These are phyloP conservation scores for Neobulgaria alba DNA, from an alignment of 2,329 filamentous ascomycete genomes.

Conservation along the genomic window DNA sequence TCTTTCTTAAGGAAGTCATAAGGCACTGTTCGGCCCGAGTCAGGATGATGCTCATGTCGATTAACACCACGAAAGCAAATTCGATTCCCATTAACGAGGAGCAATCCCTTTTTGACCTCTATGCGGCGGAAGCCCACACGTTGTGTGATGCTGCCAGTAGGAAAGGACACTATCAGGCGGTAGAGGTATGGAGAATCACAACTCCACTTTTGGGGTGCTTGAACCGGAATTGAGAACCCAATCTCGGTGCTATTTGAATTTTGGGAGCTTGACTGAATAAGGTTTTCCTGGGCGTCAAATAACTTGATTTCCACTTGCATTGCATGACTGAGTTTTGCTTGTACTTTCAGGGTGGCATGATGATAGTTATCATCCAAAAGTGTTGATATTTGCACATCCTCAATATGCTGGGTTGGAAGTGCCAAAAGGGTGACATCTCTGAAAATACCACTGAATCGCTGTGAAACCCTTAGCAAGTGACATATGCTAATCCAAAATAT, in stretches of 20 bases:
- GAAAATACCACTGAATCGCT: slow-evolving; percentile 51
- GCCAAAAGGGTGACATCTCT: slow-evolving; percentile 54
- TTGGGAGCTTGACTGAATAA: too few relatives aligned
- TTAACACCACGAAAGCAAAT: slow-evolving; percentile 57
- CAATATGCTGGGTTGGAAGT: slow-evolving; percentile 43
- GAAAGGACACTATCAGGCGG: slow-evolving; percentile 37
- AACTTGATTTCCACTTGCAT: too few relatives aligned
- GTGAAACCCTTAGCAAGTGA: slow-evolving; percentile 11
- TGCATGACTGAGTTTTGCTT: too few relatives aligned
- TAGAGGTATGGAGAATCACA: slow-evolving; percentile 58
- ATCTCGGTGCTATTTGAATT: too few relatives aligned
- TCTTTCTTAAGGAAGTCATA: slow-evolving; percentile 41
- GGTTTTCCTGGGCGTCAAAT: too few relatives aligned
- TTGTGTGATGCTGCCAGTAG: slow-evolving; percentile 33
- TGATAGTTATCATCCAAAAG: slow-evolving; percentile 42
- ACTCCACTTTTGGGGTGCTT: slow-evolving; percentile 50
- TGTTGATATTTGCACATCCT: slow-evolving; percentile 47
- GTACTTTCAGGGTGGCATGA: too few relatives aligned
- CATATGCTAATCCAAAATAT: background rate
- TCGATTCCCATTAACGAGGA: slow-evolving; percentile 52
- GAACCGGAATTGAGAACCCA: background rate
- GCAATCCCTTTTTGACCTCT: slow-evolving; percentile 49
- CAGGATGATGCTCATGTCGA: slow-evolving; percentile 62
- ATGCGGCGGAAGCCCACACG: slow-evolving; percentile 54
- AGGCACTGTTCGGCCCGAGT: slow-evolving; percentile 41